These are phyloP conservation scores for Zygoascus meyerae DNA, from an alignment of 1,139 yeast species.

Conservation along the genomic window DNA sequence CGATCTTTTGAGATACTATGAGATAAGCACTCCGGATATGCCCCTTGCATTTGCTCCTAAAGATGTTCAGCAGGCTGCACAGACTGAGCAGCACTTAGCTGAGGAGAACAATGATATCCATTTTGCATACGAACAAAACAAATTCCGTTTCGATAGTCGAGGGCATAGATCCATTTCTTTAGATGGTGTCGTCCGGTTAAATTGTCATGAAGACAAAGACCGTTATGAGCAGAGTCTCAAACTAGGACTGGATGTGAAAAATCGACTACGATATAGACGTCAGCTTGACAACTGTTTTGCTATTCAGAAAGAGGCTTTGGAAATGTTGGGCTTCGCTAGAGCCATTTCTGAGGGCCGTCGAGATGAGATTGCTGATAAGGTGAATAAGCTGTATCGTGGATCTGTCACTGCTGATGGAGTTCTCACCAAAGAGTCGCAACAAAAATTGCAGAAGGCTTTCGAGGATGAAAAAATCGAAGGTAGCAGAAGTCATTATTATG, in stretches of 20 bases:
- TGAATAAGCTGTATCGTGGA: conserved; percentile 34
- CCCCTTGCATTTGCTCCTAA: conserved; percentile 21
- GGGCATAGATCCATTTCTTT: conserved; percentile 3
- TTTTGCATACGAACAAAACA: conserved; percentile 5
- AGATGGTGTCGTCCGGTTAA: conserved; percentile 9
- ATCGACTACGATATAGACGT: conserved; percentile 8
- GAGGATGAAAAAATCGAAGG: conserved; percentile 15
- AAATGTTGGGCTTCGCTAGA: conserved; percentile 30
- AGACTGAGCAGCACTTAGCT: conserved; percentile 3
- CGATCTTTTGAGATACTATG: conserved; percentile 19
- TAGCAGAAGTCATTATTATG: background rate
- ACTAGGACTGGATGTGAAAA: conserved; percentile 7
- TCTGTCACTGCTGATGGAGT: conserved; percentile 28
- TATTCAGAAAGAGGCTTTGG: conserved; percentile 33
- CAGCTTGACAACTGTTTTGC: conserved; percentile 28
- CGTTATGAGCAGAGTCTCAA: conserved; percentile 11
- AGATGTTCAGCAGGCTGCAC: conserved; percentile 9
- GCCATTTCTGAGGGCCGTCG: conserved; percentile 27
- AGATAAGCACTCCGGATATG: conserved; percentile 20
- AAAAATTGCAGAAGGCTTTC: conserved; percentile 20
- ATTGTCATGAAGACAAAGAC: conserved; percentile 10
- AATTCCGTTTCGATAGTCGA: background rate
- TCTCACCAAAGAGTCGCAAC: conserved; percentile 20
- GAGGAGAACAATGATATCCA: conserved; percentile 1
- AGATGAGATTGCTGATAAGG: conserved; percentile 26